Evolutionary conservation across 148 eudicot genomes (phyloP), one percentile per base, ranked within the genome.

Genomic region (Chenopodium album): DNA sequence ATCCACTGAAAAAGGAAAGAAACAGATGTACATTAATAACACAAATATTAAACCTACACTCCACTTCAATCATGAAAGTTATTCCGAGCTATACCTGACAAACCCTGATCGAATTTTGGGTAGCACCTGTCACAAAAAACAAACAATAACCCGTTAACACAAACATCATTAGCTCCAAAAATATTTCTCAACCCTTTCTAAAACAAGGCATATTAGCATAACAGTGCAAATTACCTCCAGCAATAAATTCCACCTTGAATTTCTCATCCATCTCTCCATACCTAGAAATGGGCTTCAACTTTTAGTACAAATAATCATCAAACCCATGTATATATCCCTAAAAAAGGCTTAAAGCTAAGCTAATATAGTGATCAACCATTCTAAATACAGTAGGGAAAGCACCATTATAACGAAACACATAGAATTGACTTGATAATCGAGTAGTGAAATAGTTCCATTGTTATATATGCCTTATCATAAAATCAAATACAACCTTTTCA

Each of bases 51-150:
- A 11, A 54, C 17, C 29, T 73, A 19, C 7, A 41, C 44, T 41
- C 44, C 7, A 41, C 44, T 41, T 41, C 44, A 41, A 41, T 41
- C 44, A 41, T 41, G 44, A 23, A 79, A 17, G 48, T 52, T 23
- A 73, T 75, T 22, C 17, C 14, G 52, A 11, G 26, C 76, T 71
- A 71, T 87, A 96, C 99, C 94, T 96, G 99, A 52, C 98, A 97
- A 75, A 96, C 94, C 89, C 97, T 91, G 75, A 96, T 94, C 26
- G 99, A 87, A 80, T 96, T 96, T 78, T 96, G 99, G 60, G 99
- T 96, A 77, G 99, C 95, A 90, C 99, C 98, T 95, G 92, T 77
- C 84, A 41, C 44, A 67, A 66, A 13, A 46, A 46, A 71, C 66
- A 32, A 44, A 19, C 66, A 65, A 71, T 20, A 11, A 56, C n/a